These are phyloP conservation scores for Spatholobus suberectus DNA, from an alignment of 306 rosid species.

Conservation along the genomic window DNA sequence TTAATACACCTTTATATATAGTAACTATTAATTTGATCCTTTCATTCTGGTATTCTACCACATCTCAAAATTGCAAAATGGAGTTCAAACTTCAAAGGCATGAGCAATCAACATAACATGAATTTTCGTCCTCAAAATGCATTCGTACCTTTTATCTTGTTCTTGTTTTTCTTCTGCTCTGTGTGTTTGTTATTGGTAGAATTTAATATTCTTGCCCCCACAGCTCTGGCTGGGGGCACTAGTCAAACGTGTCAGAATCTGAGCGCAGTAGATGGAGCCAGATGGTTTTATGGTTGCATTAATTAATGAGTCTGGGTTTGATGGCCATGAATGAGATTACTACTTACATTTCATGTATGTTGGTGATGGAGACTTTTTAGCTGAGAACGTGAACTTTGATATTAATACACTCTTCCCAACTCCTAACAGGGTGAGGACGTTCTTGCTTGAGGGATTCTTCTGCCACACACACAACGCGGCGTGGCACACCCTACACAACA, in stretches of 20 bases:
- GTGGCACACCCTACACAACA: conserved; percentile 97
- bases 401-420: conserved; percentile 7
- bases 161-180: not conserved
- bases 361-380: conserved; percentile 9
- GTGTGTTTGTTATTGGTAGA: not conserved
- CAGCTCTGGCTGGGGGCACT: not conserved
- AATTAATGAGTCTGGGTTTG: conserved; percentile 33
- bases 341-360: conserved; percentile 21
- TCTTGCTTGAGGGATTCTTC: conserved; percentile 89
- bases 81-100: not conserved
- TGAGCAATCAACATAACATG: not conserved
- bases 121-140: not conserved
- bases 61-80: not conserved
- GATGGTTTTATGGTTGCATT: conserved; percentile 39
- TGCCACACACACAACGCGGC: conserved; percentile 98
- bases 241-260: conserved; percentile 45
- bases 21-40: not conserved
- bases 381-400: not conserved
- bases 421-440: conserved; percentile 65
- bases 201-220: conserved; percentile 13
- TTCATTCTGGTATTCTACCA: not conserved
- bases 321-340: conserved; percentile 32
- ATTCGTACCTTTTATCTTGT: not conserved
- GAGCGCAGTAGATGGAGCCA: conserved; percentile 28
- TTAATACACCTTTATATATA: not conserved